phyloP scores from a whole-genome alignment of 345 rosid species.

The Arabidopsis suecica region DNA sequence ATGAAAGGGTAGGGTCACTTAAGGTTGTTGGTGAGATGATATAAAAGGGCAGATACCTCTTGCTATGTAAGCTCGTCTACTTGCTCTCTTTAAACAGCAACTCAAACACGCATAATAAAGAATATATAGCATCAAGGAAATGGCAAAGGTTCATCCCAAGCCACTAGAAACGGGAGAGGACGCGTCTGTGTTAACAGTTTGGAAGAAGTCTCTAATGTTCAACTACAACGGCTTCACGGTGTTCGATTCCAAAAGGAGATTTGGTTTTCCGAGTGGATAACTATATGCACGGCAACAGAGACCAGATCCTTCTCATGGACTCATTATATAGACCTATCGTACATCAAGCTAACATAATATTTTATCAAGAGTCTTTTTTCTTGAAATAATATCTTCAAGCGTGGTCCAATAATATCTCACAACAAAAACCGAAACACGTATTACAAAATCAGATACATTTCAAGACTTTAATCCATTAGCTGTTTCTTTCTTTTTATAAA shows the following conservation, averaged over 20 bases:
- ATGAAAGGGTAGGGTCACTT: constrained; percentile 9
- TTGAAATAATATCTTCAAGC: background rate
- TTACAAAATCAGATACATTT: background rate
- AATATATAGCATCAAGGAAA: constrained; percentile 28
- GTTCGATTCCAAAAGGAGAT: constrained; percentile 60
- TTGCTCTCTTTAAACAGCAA: background rate
- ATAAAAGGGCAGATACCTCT: background rate
- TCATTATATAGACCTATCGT: too few species aligned
- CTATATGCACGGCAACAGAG: constrained; percentile 55
- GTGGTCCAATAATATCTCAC: background rate
- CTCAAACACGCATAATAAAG: background rate
- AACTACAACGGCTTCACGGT: constrained; percentile 87
- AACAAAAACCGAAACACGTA: background rate
- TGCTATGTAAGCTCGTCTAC: background rate
- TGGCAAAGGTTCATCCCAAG: constrained; percentile 72
- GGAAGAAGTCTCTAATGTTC: constrained; percentile 85
- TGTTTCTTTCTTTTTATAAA: background rate
- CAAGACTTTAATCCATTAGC: background rate
- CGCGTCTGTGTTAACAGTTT: constrained; percentile 60
- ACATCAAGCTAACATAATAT: too few species aligned
- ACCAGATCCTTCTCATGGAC: constrained; percentile 81
- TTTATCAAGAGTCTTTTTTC: background rate
- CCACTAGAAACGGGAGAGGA: background rate
- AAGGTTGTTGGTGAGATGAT: background rate
- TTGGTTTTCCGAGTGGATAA: constrained; percentile 75